phyloP scores from a whole-genome alignment of 768 basidiomycete species.

The Nidularia pulvinata region DNA sequence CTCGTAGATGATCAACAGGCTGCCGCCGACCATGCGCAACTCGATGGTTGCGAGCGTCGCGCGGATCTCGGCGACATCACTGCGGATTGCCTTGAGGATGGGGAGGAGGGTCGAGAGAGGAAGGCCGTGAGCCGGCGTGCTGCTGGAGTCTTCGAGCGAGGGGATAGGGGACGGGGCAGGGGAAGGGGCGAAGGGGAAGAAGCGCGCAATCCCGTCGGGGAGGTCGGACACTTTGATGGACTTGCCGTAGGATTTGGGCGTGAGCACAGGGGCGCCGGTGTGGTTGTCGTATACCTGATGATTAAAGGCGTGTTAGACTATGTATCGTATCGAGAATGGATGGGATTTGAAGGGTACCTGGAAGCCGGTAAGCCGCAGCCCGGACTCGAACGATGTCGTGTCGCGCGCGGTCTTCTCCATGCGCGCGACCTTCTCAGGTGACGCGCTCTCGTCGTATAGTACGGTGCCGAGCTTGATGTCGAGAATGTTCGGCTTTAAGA shows the following conservation, averaged over 20 bases:
- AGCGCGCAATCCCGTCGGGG: conserved; percentile 71
- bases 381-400: conserved; percentile 77
- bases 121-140: conserved; percentile 42
- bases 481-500: conserved; percentile 81
- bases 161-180: conserved; percentile 6
- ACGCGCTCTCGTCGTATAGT: conserved; percentile 71
- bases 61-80: conserved; percentile 51
- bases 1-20: conserved; percentile 79
- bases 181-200: conserved; percentile 61
- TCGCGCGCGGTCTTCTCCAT: conserved; percentile 72
- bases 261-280: conserved; percentile 53
- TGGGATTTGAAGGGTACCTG: conserved; percentile 52
- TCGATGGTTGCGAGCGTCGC: conserved; percentile 27
- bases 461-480: conserved; percentile 94
- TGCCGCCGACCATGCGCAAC: conserved; percentile 81
- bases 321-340: background rate
- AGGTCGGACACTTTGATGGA: conserved; percentile 69
- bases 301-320: background rate
- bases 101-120: conserved; percentile 51
- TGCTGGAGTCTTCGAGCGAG: conserved; percentile 1
- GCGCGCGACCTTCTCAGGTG: conserved; percentile 72
- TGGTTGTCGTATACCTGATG: conserved; percentile 71
- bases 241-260: conserved; percentile 80
- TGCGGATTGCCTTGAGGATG: conserved; percentile 54
- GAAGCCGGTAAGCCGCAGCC: conserved; percentile 86